Percentiles rank a stretch among this genome's conserved stretches.
phyloP scores from a whole-genome alignment of 1,284 basidiomycete species.

The Heliocybe sulcata region DNA sequence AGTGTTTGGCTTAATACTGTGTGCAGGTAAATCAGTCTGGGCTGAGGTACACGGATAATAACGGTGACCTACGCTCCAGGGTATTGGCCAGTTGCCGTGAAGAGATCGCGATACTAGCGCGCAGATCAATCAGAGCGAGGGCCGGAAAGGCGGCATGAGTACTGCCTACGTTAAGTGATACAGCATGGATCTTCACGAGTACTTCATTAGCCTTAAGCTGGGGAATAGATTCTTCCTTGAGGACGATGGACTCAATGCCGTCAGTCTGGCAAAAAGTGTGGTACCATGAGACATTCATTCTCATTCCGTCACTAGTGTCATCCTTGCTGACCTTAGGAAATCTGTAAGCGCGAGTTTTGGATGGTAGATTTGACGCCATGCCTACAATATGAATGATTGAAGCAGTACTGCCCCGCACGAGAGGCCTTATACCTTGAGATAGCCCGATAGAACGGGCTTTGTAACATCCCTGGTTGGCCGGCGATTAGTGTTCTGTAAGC shows the following conservation, averaged over 20 bases:
- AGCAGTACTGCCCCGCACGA: not conserved
- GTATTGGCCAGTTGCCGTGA: no score
- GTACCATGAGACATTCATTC: no score
- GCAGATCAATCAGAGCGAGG: not conserved
- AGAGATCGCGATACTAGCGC: no score
- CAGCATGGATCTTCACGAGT: constrained; percentile 22
- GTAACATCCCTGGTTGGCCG: not conserved
- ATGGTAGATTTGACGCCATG: constrained; percentile 14
- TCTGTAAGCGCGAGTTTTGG: constrained; percentile 23
- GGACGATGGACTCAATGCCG: constrained; percentile 22
- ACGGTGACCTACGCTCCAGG: constrained; percentile 5
- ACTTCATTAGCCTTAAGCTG: constrained; percentile 14
- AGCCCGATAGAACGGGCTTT: not conserved
- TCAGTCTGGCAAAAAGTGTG: constrained; percentile 13
- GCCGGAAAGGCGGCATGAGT: not conserved
- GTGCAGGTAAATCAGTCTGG: not conserved
- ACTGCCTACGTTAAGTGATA: constrained; percentile 20
- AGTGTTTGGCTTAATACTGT: constrained; percentile 11
- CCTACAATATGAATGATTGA: not conserved
- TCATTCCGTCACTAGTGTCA: not conserved
- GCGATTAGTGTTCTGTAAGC: not conserved
- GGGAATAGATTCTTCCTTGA: constrained; percentile 23
- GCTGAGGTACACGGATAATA: not conserved
- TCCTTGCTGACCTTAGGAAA: constrained; percentile 13
- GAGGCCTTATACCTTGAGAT: not conserved